Evolutionary conservation across 805 yeast genomes (phyloP).

Genomic region (Komagataella phaffii): DNA sequence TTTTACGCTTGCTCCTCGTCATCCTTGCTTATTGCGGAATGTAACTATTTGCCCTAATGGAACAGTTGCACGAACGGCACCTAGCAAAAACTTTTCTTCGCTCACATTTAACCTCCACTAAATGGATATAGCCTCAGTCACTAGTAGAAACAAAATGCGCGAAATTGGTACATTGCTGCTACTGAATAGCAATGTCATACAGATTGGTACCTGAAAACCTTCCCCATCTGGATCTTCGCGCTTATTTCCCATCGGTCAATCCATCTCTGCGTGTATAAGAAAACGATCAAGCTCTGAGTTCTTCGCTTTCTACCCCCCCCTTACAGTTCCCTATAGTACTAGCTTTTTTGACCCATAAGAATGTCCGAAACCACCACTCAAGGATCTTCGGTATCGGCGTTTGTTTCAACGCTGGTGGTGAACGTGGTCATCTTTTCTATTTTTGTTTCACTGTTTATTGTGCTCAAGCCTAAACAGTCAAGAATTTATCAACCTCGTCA

Average conservation of each 20-base stretch:
- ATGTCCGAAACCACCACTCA: conserved; percentile 3
- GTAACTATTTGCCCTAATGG: neutral
- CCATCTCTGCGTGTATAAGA: neutral
- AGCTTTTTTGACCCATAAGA: neutral
- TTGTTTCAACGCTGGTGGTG: conserved; percentile 32
- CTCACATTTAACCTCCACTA: neutral
- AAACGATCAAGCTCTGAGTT: neutral
- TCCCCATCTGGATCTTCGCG: neutral
- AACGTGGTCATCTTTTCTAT: conserved; percentile 27
- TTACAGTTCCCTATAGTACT: neutral
- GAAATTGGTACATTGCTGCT: neutral
- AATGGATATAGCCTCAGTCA: neutral
- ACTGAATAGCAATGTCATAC: neutral
- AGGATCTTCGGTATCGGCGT: conserved; percentile 31
- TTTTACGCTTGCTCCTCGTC: neutral
- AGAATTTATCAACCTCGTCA: conserved; percentile 43
- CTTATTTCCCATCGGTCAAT: neutral
- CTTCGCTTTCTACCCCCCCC: neutral
- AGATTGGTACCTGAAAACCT: neutral
- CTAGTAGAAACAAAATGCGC: neutral
- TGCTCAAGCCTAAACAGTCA: conserved; percentile 25
- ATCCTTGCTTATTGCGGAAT: neutral
- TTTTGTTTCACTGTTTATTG: conserved; percentile 24
- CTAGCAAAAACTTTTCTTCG: neutral
- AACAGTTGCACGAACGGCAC: neutral